Evolutionary conservation across 805 yeast genomes (phyloP).

Genomic region (Metschnikowia kunwiensis): DNA sequence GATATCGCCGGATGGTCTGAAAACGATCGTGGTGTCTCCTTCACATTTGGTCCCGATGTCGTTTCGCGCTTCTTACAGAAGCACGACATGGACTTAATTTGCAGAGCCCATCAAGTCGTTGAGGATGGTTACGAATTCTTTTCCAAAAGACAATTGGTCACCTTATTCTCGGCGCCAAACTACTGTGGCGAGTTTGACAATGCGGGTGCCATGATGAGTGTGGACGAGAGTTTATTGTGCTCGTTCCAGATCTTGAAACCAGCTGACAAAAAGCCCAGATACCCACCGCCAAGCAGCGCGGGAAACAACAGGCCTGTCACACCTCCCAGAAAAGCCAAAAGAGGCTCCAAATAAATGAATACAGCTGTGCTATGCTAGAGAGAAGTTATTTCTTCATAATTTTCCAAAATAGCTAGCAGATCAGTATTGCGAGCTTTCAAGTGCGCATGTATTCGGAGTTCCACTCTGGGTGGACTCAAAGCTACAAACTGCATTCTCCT

Average conservation of each 20-base stretch:
- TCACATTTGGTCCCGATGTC: conserved; percentile 99
- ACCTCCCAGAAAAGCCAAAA: conserved; percentile 58
- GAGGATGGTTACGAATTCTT: conserved; percentile 99
- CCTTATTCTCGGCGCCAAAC: conserved; percentile 94
- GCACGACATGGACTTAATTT: conserved; percentile 96
- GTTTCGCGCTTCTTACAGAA: conserved; percentile 93
- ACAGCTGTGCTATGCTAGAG: conserved; percentile 1
- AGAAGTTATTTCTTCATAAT: conserved; percentile 1
- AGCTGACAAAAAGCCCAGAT: conserved; percentile 89
- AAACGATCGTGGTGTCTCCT: conserved; percentile 97
- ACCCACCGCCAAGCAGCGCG: conserved; percentile 41
- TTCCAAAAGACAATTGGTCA: conserved; percentile 91
- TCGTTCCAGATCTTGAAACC: conserved; percentile 97
- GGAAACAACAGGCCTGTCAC: conserved; percentile 51
- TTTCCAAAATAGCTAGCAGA: too few relatives aligned
- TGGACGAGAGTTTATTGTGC: conserved; percentile 92
- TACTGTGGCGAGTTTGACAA: conserved; percentile 99
- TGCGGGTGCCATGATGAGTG: conserved; percentile 99
- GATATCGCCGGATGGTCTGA: conserved; percentile 99
- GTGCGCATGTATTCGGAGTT: background rate
- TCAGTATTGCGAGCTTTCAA: background rate
- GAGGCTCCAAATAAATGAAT: conserved; percentile 40
- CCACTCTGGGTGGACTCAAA: conserved; percentile 3
- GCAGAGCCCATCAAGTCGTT: conserved; percentile 98
- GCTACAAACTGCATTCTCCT: conserved; percentile 8